Evolutionary conservation across 2,329 filamentous ascomycete genomes (phyloP).

Genomic region (Cercospora berteroae): DNA sequence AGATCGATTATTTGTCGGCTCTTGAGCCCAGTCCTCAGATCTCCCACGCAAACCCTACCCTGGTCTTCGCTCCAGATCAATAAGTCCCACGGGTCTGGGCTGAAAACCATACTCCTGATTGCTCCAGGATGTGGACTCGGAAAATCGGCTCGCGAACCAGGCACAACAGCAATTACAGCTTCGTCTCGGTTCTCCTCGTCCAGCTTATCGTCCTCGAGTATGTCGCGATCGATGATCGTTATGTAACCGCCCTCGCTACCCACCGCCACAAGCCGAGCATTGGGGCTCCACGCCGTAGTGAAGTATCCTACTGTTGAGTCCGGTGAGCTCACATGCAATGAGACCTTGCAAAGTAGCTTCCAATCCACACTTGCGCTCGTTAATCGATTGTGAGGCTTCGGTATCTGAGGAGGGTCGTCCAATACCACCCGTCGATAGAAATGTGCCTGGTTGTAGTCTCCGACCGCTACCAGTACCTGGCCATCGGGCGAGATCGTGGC

Average conservation of each 20-base stretch:
- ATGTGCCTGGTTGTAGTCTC: constrained; percentile 83
- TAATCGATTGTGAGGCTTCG: constrained; percentile 40
- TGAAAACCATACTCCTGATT: constrained; percentile 87
- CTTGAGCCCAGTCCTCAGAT: constrained; percentile 65
- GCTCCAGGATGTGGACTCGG: constrained; percentile 62
- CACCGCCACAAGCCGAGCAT: constrained; percentile 68
- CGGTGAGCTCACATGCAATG: constrained; percentile 42
- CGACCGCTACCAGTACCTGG: constrained; percentile 73
- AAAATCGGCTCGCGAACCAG: constrained; percentile 68
- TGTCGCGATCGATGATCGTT: constrained; percentile 65
- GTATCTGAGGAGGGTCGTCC: constrained; percentile 37
- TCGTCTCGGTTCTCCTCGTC: constrained; percentile 48
- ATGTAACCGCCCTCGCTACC: constrained; percentile 80
- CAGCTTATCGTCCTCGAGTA: constrained; percentile 38
- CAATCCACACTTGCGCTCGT: constrained; percentile 40
- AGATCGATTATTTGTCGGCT: constrained; percentile 68
- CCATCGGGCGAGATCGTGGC: constrained; percentile 92
- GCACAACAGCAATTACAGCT: constrained; percentile 71
- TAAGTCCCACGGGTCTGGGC: constrained; percentile 83
- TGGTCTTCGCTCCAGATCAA: constrained; percentile 92
- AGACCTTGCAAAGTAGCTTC: constrained; percentile 43
- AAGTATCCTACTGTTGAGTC: constrained; percentile 61
- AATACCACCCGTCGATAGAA: constrained; percentile 62
- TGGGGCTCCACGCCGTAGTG: constrained; percentile 72
- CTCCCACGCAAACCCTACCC: constrained; percentile 70